phyloP scores from a whole-genome alignment of 495 filamentous ascomycete species.

The Penicillium robsamsonii region DNA sequence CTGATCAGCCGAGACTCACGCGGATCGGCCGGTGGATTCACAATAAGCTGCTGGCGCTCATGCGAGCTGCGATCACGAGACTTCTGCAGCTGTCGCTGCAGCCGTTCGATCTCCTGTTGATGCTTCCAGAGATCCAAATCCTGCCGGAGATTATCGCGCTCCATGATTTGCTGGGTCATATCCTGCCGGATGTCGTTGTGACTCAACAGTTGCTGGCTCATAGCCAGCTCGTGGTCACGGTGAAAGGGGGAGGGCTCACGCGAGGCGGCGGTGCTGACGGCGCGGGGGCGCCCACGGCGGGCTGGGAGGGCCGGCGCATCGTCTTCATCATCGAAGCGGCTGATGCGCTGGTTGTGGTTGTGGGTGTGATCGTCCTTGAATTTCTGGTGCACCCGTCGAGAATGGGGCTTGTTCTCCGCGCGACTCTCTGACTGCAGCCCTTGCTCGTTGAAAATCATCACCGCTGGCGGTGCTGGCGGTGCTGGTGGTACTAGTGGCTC shows the following conservation, averaged over 20 bases:
- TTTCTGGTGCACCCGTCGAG: conserved; percentile 23
- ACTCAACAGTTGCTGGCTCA: conserved; percentile 40
- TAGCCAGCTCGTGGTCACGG: conserved; percentile 39
- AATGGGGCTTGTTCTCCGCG: conserved; percentile 18
- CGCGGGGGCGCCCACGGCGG: too few species aligned
- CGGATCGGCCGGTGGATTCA: conserved; percentile 5
- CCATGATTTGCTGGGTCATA: conserved; percentile 37
- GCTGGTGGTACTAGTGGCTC: not conserved
- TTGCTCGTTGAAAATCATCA: conserved; percentile 30
- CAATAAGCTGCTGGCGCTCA: not conserved
- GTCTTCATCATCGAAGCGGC: conserved; percentile 36
- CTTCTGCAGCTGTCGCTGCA: conserved; percentile 44
- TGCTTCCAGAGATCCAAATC: conserved; percentile 42
- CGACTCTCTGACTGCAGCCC: conserved; percentile 16
- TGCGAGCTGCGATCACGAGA: conserved; percentile 21
- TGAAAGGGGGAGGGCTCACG: conserved; percentile 23
- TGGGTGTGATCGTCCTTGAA: conserved; percentile 10
- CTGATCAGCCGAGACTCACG: conserved; percentile 25
- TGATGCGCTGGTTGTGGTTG: conserved; percentile 5
- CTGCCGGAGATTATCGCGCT: conserved; percentile 38
- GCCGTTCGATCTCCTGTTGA: conserved; percentile 45
- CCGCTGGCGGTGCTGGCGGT: conserved; percentile 8
- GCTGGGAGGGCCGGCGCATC: not conserved
- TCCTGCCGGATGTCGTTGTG: conserved; percentile 41
- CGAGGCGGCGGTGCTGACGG: conserved; percentile 15